Evolutionary conservation across 1,284 basidiomycete species (phyloP), one percentile per base, ranked within the genome.

Genomic region (Retiboletus flavoniger): DNA sequence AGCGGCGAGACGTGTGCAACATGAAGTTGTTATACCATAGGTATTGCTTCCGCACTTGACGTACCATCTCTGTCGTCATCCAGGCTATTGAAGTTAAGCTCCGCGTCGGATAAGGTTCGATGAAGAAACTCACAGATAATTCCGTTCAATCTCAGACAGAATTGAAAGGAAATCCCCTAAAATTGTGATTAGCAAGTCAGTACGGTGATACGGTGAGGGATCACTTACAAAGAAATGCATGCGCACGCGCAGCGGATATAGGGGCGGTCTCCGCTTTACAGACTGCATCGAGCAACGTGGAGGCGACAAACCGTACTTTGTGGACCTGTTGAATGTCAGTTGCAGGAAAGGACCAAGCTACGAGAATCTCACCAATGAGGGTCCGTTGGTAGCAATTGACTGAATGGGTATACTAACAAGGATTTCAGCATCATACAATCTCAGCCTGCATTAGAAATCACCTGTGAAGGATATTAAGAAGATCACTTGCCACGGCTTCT

Each of bases 131-230:
- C 62, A 88, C 85, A 91, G 69, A 75, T 91, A 91, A 71, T 91
- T 91, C 60, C 88, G 75, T 64, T 94, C 92, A 61, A 95, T 93
- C 72, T 94, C 92, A 19, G 87, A 90, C 36, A 95, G 71, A 61
- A 94, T 93, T 44, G 88, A 90, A 36, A 94, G 73, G 73, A 94
- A 95, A 76, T 94, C 91, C 89, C 90, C 90, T 92, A 47, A 48
- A 53, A 32, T 21, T 26, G 51, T 50, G 46, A 53, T 56, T 41
- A 52, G 40, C 31, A 45, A 40, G 52, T 52, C 56, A 48, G 7
- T 67, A 65, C 29, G 21, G 26, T 35, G 36, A 44, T 31, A 19
- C 11, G 16, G n/a, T 7, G 11, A 13, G n/a, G 47, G 19, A 51
- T 28, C 39, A 35, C 85, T 68, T 67, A 88, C 87, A 91, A 55